Percentiles rank a stretch among this genome's conserved stretches.
Conservation (phyloP, 2,329 filamentous ascomycete genomes). For the Diaporthe sp. region DNA sequence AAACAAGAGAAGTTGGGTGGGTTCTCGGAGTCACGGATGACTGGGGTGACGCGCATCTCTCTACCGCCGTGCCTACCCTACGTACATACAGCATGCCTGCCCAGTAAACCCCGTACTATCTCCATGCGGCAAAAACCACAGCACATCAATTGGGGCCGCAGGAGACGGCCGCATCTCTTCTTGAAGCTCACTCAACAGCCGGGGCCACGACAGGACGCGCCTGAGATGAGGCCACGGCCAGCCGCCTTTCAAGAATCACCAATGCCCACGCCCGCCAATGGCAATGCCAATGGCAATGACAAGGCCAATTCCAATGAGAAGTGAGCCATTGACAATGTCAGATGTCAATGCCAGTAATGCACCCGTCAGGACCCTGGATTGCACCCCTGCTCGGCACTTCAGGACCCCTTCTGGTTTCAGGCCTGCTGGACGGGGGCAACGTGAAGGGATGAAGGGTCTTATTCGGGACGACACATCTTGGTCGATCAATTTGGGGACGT, state of each 20-base stretch:
- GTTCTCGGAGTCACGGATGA: neutral
- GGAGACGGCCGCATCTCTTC: conserved; percentile 4
- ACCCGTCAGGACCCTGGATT: neutral
- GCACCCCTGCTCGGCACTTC: conserved; percentile 21
- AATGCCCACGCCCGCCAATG: neutral
- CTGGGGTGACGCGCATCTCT: neutral
- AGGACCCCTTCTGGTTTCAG: conserved; percentile 32
- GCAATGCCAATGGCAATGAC: neutral
- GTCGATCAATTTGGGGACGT: conserved; percentile 9
- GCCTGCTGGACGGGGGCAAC: neutral
- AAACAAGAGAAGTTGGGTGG: neutral
- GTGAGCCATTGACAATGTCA: neutral
- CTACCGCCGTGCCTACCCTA: neutral
- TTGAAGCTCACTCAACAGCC: neutral
- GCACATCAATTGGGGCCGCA: neutral
- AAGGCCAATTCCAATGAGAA: neutral
- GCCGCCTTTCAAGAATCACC: neutral
- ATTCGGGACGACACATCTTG: conserved; percentile 19
- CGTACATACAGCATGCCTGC: neutral
- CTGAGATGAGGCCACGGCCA: neutral
- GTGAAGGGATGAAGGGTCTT: conserved; percentile 27
- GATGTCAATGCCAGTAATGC: neutral
- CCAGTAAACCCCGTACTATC: conserved; percentile 12
- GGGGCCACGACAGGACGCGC: neutral
- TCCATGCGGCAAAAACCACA: neutral